Percentiles rank a stretch among this genome's conserved stretches.
These are phyloP conservation scores for Xanthoparmelia taractica DNA, from an alignment of 495 filamentous ascomycete genomes.

Conservation along the genomic window DNA sequence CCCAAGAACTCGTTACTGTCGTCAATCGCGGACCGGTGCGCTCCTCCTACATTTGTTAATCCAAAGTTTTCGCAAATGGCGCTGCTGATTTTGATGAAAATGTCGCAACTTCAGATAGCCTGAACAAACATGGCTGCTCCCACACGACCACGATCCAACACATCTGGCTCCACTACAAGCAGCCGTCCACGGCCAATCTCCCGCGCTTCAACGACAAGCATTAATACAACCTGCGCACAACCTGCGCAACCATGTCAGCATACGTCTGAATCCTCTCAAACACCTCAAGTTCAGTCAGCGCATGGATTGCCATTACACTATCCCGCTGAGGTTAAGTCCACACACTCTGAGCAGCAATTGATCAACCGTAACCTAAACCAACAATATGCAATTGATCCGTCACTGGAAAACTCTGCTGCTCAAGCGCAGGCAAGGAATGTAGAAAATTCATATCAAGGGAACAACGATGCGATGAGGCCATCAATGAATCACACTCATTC, in stretches of 20 bases:
- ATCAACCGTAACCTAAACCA: constrained; percentile 46
- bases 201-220: constrained; percentile 77
- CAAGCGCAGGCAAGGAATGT: constrained; percentile 44
- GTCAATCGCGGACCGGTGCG: not conserved
- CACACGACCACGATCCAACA: constrained; percentile 49
- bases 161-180: constrained; percentile 47
- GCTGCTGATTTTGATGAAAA: not conserved
- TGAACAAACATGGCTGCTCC: constrained; percentile 20
- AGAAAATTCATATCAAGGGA: constrained; percentile 34
- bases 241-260: constrained; percentile 54
- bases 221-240: constrained; percentile 61
- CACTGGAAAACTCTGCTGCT: constrained; percentile 45
- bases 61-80: not conserved
- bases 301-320: constrained; percentile 39
- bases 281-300: constrained; percentile 37
- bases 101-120: not conserved
- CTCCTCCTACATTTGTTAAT: not conserved
- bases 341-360: constrained; percentile 49
- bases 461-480: constrained; percentile 30
- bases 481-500: constrained; percentile 44
- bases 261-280: constrained; percentile 40
- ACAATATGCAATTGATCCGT: constrained; percentile 43
- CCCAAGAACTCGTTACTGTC: not conserved
- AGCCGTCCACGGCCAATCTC: constrained; percentile 60
- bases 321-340: constrained; percentile 59